A percentile compares a stretch with the other conserved stretches of the same genome.
phyloP scores from a whole-genome alignment of 106 monocot genomes.

The Allium fistulosum region DNA sequence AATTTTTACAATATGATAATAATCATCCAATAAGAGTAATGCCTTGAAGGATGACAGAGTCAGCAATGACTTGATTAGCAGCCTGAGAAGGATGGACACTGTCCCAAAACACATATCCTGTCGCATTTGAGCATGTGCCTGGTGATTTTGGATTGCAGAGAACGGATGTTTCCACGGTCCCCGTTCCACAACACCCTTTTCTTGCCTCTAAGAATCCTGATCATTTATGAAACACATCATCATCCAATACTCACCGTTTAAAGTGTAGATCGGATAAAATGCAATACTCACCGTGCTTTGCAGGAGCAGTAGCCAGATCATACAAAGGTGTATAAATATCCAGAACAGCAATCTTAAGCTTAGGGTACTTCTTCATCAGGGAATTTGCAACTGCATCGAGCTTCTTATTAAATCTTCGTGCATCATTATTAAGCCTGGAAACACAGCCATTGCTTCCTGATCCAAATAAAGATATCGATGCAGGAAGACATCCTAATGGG shows the following conservation, averaged over 20 bases:
- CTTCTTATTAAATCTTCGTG: conserved; percentile 65
- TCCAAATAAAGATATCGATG: conserved; percentile 71
- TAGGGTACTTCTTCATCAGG: conserved; percentile 26
- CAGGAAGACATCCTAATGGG: conserved; percentile 73
- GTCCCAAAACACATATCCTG: conserved; percentile 76
- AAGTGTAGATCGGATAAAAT: no score
- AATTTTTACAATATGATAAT: no score
- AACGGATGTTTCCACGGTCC: conserved; percentile 57
- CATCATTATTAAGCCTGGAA: conserved; percentile 46
- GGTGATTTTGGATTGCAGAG: conserved; percentile 67
- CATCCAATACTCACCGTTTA: no score
- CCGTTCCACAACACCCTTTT: conserved; percentile 76
- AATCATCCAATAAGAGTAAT: conserved; percentile 29
- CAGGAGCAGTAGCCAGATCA: conserved; percentile 45
- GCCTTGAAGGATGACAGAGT: conserved; percentile 44
- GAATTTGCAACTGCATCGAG: conserved; percentile 25
- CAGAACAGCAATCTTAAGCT: conserved; percentile 61
- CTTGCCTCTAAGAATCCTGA: conserved; percentile 73
- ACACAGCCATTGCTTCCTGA: conserved; percentile 63
- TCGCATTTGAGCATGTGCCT: conserved; percentile 73
- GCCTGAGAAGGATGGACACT: conserved; percentile 68
- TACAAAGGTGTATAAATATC: conserved; percentile 75
- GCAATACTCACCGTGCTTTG: conserved; percentile 28
- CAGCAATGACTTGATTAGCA: conserved; percentile 64
- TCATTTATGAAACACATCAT: neutral